Conservation (phyloP, 441 rosid species). For the Croton setiger region DNA sequence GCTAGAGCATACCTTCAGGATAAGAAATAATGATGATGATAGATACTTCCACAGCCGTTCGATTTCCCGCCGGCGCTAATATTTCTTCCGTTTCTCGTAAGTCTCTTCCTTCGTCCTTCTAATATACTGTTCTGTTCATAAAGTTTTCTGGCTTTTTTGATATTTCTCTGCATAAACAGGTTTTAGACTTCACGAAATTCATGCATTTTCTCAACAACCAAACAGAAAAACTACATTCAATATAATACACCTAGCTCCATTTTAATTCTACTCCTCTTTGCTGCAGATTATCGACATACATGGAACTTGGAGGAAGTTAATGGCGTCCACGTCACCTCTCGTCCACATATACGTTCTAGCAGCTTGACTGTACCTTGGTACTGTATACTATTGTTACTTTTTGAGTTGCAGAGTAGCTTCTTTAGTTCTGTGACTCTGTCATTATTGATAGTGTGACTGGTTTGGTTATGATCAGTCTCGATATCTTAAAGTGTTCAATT, state of each 20-base stretch:
- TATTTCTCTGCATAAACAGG: not conserved
- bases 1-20: not conserved
- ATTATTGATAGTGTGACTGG: too few relatives aligned
- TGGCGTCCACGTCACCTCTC: conserved; percentile 34
- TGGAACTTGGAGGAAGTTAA: conserved; percentile 47
- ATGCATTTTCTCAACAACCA: conserved; percentile 29
- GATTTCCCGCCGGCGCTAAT: conserved; percentile 47
- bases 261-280: conserved; percentile 7
- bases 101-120: conserved; percentile 14
- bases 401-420: not conserved
- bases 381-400: not conserved
- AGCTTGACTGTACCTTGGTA: conserved; percentile 50
- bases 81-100: conserved; percentile 51
- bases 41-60: conserved; percentile 64
- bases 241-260: not conserved
- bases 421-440: not conserved
- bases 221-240: conserved; percentile 3
- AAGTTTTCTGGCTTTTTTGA: not conserved
- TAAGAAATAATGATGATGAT: conserved; percentile 39
- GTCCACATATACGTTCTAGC: conserved; percentile 39
- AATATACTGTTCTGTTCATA: not conserved
- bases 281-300: conserved; percentile 48
- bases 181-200: conserved; percentile 6
- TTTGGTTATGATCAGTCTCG: not conserved
- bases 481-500: not conserved